Conservation (phyloP, 345 rosid genomes). For the Punica granatum region DNA sequence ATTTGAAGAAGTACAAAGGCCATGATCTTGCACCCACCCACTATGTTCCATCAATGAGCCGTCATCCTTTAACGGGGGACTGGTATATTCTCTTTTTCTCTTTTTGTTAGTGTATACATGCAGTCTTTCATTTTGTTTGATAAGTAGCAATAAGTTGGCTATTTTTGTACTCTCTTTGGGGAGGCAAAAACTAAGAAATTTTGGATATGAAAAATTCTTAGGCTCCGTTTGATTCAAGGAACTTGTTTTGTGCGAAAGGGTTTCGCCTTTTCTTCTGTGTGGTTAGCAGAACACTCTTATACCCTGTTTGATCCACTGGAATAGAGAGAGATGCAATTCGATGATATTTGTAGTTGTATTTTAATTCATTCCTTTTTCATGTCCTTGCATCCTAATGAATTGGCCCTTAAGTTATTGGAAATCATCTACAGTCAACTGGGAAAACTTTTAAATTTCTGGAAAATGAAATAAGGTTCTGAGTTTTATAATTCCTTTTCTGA, state of each 20-base stretch:
- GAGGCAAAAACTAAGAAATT: not conserved
- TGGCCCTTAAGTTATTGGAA: not conserved
- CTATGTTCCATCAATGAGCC: slow-evolving; percentile 97
- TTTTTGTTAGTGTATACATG: not conserved
- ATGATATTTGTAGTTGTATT: not conserved
- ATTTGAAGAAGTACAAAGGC: slow-evolving; percentile 63
- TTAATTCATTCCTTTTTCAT: not conserved
- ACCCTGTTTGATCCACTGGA: not conserved
- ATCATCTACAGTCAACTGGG: not conserved
- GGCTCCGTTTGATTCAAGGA: not conserved
- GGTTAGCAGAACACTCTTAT: not conserved
- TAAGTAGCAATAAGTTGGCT: not conserved
- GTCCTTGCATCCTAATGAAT: not conserved
- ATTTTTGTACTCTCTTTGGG: not conserved
- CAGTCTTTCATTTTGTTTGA: not conserved
- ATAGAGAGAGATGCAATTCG: not conserved
- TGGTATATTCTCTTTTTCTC: slow-evolving; percentile 44
- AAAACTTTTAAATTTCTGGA: not conserved
- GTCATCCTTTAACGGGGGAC: slow-evolving; percentile 90
- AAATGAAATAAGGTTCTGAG: not conserved
- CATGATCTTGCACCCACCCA: slow-evolving; percentile 95
- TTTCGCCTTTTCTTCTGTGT: not conserved
- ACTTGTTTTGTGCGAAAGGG: not conserved
- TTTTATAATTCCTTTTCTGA: not conserved
- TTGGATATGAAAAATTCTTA: not conserved